These are phyloP conservation scores for Trichothecium sympodiale DNA, from an alignment of 2,329 filamentous ascomycete genomes.

Conservation along the genomic window DNA sequence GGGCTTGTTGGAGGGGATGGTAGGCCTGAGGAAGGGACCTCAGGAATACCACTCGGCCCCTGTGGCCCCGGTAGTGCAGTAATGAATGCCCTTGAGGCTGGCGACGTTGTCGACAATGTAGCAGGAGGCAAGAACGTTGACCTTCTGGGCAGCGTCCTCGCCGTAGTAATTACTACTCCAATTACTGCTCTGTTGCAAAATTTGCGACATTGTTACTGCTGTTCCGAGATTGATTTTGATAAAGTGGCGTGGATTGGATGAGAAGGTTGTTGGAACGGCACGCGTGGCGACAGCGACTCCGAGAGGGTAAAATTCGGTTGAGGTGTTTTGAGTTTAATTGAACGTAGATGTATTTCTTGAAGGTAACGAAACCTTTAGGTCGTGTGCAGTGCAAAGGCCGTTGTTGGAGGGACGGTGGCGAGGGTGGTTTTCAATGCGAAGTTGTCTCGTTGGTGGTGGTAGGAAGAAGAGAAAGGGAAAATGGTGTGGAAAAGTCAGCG, in stretches of 20 bases:
- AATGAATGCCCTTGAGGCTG: slow-evolving; percentile 75
- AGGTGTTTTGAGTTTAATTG: no score
- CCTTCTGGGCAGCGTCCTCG: slow-evolving; percentile 51
- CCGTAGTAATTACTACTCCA: slow-evolving; percentile 64
- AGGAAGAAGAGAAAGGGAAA: no score
- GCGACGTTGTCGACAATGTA: slow-evolving; percentile 70
- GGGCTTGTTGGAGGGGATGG: slow-evolving; percentile 80
- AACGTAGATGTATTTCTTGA: no score
- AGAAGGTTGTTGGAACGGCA: background rate
- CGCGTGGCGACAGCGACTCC: background rate
- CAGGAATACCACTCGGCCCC: slow-evolving; percentile 91
- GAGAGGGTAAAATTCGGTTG: no score
- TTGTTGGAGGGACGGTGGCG: no score
- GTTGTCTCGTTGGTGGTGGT: no score
- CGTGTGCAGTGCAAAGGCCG: no score
- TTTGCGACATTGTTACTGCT: slow-evolving; percentile 45
- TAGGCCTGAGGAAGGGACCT: slow-evolving; percentile 75
- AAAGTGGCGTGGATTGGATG: background rate
- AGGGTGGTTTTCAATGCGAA: no score
- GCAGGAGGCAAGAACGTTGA: slow-evolving; percentile 82
- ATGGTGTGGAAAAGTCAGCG: no score
- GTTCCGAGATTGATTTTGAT: slow-evolving; percentile 12
- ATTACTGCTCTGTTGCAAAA: slow-evolving; percentile 59
- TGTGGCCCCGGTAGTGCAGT: slow-evolving; percentile 85
- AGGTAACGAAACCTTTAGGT: no score